A percentile compares a stretch with the other conserved stretches of the same genome.
phyloP scores from a whole-genome alignment of 805 yeast species.

The Lipomyces sp. region DNA sequence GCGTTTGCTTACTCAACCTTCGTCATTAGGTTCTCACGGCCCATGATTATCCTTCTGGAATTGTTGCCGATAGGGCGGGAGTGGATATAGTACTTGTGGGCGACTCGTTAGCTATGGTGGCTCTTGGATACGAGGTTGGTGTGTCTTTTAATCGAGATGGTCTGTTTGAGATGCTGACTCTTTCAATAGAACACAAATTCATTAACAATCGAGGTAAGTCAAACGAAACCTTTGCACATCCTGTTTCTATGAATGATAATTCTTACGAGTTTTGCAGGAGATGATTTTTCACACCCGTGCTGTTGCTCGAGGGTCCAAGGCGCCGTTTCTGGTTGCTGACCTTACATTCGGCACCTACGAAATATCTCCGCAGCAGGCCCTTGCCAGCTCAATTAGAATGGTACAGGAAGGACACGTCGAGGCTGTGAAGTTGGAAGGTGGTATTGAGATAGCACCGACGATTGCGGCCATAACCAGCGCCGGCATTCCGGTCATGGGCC shows the following conservation, averaged over 20 bases:
- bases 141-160: background rate
- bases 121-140: conserved; percentile 67
- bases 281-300: conserved; percentile 73
- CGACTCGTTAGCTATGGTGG: conserved; percentile 89
- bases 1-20: conserved; percentile 32
- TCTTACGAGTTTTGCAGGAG: conserved; percentile 38
- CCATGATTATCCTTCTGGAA: conserved; percentile 77
- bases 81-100: conserved; percentile 78
- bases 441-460: conserved; percentile 52
- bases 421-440: conserved; percentile 85
- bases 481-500: conserved; percentile 90
- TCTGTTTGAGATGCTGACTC: background rate
- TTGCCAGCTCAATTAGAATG: conserved; percentile 53
- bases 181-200: conserved; percentile 50
- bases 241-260: background rate
- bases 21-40: conserved; percentile 62
- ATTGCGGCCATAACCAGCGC: conserved; percentile 55
- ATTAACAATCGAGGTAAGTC: conserved; percentile 59
- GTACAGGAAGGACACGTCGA: conserved; percentile 58
- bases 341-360: conserved; percentile 89
- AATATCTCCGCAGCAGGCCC: conserved; percentile 57
- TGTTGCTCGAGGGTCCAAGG: conserved; percentile 64
- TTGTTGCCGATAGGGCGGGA: conserved; percentile 60
- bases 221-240: too few relatives aligned
- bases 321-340: conserved; percentile 74